Conservation (phyloP, 495 filamentous ascomycete species). For the Lepraria neglecta region DNA sequence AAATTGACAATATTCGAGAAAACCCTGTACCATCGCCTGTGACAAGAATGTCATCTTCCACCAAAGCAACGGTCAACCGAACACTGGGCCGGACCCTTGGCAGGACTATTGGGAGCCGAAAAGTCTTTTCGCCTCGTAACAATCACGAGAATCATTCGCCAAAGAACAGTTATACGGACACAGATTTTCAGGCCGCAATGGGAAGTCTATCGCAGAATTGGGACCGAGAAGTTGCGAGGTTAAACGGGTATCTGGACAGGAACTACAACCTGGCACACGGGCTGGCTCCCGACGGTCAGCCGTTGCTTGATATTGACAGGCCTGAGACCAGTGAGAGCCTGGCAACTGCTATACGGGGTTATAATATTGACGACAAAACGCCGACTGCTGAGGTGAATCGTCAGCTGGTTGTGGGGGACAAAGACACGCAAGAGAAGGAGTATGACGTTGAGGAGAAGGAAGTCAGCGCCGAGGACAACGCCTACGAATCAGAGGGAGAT, state of each 20-base stretch:
- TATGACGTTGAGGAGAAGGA: conserved; percentile 20
- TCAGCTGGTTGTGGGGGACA: conserved; percentile 20
- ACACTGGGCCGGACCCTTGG: conserved; percentile 28
- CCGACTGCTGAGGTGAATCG: conserved; percentile 24
- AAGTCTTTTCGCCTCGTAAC: conserved; percentile 26
- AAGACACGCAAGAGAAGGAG: conserved; percentile 9
- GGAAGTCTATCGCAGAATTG: conserved; percentile 54
- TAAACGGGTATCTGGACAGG: conserved; percentile 53
- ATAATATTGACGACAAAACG: conserved; percentile 26
- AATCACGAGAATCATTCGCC: conserved; percentile 21
- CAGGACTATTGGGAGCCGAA: conserved; percentile 36
- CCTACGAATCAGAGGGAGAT: conserved; percentile 11
- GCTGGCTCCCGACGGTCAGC: conserved; percentile 29
- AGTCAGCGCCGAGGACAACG: background rate
- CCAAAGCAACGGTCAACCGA: conserved; percentile 28
- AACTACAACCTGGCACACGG: conserved; percentile 55
- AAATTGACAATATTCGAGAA: conserved; percentile 48
- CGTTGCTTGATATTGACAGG: conserved; percentile 11
- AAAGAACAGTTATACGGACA: conserved; percentile 33
- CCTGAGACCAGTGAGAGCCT: conserved; percentile 20
- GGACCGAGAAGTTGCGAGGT: conserved; percentile 51
- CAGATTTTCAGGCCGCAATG: conserved; percentile 51
- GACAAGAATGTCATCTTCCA: conserved; percentile 19
- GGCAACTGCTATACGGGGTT: conserved; percentile 16
- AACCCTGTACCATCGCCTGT: conserved; percentile 15